phyloP scores from a whole-genome alignment of 768 basidiomycete species.

The Kwoniella sp. region DNA sequence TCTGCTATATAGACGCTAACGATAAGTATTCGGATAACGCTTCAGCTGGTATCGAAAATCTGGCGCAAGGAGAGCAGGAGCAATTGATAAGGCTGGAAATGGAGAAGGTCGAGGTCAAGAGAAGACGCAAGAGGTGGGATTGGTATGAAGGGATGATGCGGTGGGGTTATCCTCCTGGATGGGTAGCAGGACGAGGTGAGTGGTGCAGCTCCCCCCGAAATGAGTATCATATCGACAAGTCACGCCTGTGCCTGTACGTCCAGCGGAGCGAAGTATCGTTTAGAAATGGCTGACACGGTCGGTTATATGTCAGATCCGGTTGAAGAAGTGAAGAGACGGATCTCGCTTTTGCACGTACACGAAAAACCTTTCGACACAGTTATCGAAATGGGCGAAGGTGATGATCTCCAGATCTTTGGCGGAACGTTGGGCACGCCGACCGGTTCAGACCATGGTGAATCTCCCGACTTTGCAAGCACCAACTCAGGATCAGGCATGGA shows the following conservation, averaged over 20 bases:
- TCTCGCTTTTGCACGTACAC: conserved; percentile 8
- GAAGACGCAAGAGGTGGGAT: conserved; percentile 28
- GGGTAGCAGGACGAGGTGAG: conserved; percentile 39
- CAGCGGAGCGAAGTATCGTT: too few relatives aligned
- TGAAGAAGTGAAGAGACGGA: conserved; percentile 25
- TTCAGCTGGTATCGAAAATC: neutral
- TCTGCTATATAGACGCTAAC: conserved; percentile 26
- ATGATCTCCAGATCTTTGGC: conserved; percentile 32
- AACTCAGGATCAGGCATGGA: neutral
- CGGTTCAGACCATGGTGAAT: neutral
- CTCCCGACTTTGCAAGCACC: neutral
- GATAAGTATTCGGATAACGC: conserved; percentile 6
- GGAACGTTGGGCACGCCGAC: conserved; percentile 23
- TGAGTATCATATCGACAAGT: too few relatives aligned
- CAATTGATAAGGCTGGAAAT: neutral
- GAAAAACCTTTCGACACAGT: conserved; percentile 12
- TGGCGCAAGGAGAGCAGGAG: conserved; percentile 5
- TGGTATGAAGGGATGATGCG: conserved; percentile 39
- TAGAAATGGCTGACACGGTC: neutral
- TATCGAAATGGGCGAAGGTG: conserved; percentile 18
- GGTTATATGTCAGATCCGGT: conserved; percentile 33
- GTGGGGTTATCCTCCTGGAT: conserved; percentile 51
- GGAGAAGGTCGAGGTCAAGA: conserved; percentile 9
- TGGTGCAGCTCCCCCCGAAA: too few relatives aligned
- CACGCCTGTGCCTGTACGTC: too few relatives aligned